Conservation (phyloP, 163 green algal genomes). For the Chlamydomonas reinhardtii region DNA sequence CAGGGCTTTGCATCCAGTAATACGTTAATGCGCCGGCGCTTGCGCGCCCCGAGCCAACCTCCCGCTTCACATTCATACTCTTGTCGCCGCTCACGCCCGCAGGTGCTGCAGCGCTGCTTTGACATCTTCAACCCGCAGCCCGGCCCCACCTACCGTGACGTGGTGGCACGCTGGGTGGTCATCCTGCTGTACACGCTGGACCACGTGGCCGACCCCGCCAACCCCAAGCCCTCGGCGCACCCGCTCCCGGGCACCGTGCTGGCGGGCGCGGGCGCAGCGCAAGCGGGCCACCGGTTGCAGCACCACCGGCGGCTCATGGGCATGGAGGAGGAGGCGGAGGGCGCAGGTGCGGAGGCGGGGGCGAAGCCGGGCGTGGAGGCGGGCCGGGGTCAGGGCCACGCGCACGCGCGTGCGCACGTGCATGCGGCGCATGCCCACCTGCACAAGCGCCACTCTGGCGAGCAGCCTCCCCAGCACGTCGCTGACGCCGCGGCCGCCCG, state of each 20-base stretch:
- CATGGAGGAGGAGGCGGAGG: background rate
- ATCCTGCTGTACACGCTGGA: constrained; percentile 24
- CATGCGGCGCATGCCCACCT: too few relatives aligned
- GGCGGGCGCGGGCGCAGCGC: background rate
- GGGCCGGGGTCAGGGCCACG: background rate
- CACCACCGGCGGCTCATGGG: background rate
- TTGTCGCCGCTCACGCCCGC: background rate
- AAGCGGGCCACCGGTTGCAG: background rate
- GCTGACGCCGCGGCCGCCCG: too few relatives aligned
- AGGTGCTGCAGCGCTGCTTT: constrained; percentile 33
- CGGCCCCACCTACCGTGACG: constrained; percentile 17
- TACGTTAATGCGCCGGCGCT: too few relatives aligned
- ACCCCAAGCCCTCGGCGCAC: constrained; percentile 17
- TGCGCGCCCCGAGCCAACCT: too few relatives aligned
- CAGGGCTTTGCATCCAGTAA: too few relatives aligned
- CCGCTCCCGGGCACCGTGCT: constrained; percentile 33
- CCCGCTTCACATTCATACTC: too few relatives aligned
- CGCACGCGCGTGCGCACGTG: background rate
- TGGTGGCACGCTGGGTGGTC: constrained; percentile 32
- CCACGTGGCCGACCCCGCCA: constrained; percentile 23
- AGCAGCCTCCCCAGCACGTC: too few relatives aligned
- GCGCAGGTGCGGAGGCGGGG: background rate
- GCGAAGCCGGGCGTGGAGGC: background rate
- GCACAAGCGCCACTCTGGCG: too few relatives aligned
- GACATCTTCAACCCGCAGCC: constrained; percentile 34